Conservation (phyloP, 805 yeast genomes). For the Schwanniomyces vanrijiae region DNA sequence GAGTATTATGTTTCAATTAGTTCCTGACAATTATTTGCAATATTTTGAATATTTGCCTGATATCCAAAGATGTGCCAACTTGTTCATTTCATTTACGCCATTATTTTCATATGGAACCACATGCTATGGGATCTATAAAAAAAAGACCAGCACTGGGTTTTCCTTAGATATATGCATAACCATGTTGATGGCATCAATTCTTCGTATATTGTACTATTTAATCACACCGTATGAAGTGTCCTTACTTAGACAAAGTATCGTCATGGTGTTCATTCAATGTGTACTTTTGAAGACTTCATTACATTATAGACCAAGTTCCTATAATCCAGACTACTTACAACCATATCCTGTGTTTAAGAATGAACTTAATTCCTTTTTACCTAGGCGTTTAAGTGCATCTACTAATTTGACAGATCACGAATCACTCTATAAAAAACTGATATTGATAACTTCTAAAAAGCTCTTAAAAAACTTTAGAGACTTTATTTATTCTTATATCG, state of each 20-base stretch:
- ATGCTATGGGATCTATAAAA: slow-evolving; percentile 61
- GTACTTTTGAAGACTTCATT: slow-evolving; percentile 64
- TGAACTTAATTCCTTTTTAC: slow-evolving; percentile 24
- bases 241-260: slow-evolving; percentile 70
- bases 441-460: slow-evolving; percentile 5
- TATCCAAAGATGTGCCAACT: slow-evolving; percentile 54
- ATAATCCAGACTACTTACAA: slow-evolving; percentile 32
- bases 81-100: slow-evolving; percentile 78
- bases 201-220: slow-evolving; percentile 74
- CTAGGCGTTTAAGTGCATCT: slow-evolving; percentile 15
- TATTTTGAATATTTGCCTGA: slow-evolving; percentile 10
- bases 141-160: slow-evolving; percentile 73
- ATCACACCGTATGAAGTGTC: slow-evolving; percentile 82
- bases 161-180: slow-evolving; percentile 92
- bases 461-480: slow-evolving; percentile 4
- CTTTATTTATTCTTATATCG: slow-evolving; percentile 5
- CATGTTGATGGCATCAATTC: slow-evolving; percentile 74
- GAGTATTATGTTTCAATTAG: not conserved
- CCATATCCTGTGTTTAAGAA: slow-evolving; percentile 27
- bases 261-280: slow-evolving; percentile 82
- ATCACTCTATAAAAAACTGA: slow-evolving; percentile 10
- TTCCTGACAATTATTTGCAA: slow-evolving; percentile 5
- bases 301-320: slow-evolving; percentile 46
- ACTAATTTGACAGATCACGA: slow-evolving; percentile 14
- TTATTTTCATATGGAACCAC: slow-evolving; percentile 86